Evolutionary conservation across 2,329 filamentous ascomycete species (phyloP), one percentile per base, ranked within the genome.

Genomic region (Colletotrichum sp.): DNA sequence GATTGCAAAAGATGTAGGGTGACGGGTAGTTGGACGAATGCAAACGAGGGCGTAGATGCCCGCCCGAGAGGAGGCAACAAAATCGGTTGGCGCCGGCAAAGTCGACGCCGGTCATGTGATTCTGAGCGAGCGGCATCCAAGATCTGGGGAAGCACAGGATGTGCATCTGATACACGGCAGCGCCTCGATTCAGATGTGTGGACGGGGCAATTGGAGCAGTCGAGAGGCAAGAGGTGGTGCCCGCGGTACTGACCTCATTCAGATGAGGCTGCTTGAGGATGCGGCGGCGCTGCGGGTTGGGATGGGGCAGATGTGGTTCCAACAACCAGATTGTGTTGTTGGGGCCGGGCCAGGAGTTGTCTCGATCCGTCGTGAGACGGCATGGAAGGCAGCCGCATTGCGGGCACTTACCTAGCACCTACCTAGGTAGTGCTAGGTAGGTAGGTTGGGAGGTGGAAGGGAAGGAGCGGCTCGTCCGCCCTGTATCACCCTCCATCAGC

Each of bases 41-140:
- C 21, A 47, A 24, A 43, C 43, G 43, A 51, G n/a, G 43, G 43
- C 43, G n/a, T 51, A 3, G n/a, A 51, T 21, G 43, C 43, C 43
- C 43, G 43, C n/a, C 43, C 47, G 63, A 57, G 63, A 16, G n/a
- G 43, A 36, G 63, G 15, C 63, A 51, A 51, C 24, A 27, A 27
- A 27, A 27, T 27, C 24, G 24, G 24, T 27, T 27, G 24, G 24
- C 24, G 24, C 24, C 24, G 24, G 24, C 24, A 27, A 27, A 27
- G 24, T 27, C 24, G 24, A 27, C n/a, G 27, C 4, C 43, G 27
- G 38, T 73, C 71, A 73, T 73, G 71, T 73, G 71, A 73, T 27
- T 27, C 5, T 8, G 64, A 47, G 27, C 27, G 68, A 38, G 16
- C 43, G 38, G 9, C n/a, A 57, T 36, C 58, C 18, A 21, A 55